Percentiles rank a stretch among this genome's conserved stretches.
Conservation (phyloP, 2,329 filamentous ascomycete species). For the Alternaria angustiovoidea region DNA sequence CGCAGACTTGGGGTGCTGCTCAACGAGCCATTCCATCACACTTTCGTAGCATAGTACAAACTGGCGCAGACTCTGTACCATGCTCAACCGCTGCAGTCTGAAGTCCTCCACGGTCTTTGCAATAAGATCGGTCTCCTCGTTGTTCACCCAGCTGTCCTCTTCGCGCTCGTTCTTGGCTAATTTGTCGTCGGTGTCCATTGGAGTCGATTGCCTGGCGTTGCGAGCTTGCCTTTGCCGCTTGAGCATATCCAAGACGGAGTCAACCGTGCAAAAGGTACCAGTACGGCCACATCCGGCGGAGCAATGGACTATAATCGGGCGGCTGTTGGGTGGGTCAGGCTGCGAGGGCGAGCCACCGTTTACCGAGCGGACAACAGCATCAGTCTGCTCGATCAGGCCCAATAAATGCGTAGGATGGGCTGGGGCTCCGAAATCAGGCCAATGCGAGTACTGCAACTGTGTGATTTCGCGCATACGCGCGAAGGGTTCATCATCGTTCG, state of each 20-base stretch:
- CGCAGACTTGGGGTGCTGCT: conserved; percentile 51
- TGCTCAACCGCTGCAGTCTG: conserved; percentile 84
- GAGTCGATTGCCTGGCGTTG: conserved; percentile 45
- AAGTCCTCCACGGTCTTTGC: conserved; percentile 91
- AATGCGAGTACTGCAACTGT: conserved; percentile 92
- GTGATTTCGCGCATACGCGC: conserved; percentile 89
- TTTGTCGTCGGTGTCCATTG: conserved; percentile 52
- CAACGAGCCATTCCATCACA: conserved; percentile 82
- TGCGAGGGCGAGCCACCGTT: conserved; percentile 62
- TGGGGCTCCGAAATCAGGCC: conserved; percentile 95
- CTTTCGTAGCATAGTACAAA: conserved; percentile 98
- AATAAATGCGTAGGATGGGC: conserved; percentile 88
- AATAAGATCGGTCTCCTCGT: conserved; percentile 79
- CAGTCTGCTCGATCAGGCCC: conserved; percentile 87
- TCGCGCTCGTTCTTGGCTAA: conserved; percentile 36
- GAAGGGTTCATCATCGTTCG: conserved; percentile 79
- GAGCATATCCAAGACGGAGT: conserved; percentile 94
- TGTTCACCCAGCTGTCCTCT: conserved; percentile 71
- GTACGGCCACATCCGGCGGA: conserved; percentile 95
- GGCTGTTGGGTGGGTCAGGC: conserved; percentile 59
- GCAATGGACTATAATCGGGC: conserved; percentile 91
- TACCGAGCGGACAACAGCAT: conserved; percentile 68
- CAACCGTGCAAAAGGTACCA: conserved; percentile 95
- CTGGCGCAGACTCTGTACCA: conserved; percentile 94
- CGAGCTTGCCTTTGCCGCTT: conserved; percentile 74